Evolutionary conservation across 352 stramenopile genomes (phyloP), one percentile per base, ranked within the genome.

Genomic region (Phytophthora melonis): DNA sequence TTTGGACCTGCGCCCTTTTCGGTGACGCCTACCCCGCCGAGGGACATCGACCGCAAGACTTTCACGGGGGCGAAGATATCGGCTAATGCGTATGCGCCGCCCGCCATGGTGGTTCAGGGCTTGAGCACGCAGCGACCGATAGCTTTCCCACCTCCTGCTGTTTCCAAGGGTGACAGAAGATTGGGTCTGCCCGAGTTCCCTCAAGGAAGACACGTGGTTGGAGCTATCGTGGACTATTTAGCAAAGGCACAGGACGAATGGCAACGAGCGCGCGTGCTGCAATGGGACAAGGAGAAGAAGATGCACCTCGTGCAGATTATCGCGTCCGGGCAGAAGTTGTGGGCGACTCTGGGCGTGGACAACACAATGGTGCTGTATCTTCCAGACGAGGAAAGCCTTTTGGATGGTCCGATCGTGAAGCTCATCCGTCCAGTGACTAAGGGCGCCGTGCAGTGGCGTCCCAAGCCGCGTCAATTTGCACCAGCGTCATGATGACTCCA

Each of bases 301-400:
- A 75, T 93, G 74, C 89, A 96, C 53, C 79, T 92, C 11, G 74
- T 96, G 59, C 82, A 93, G 54, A 56, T 94, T 19, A 67, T 95
- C 14, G 55, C 64, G 10, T 86, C 84, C 13, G 73, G 66, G 10
- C 85, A 93, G 59, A 89, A 91, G 63, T 53, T 93, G 14, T 94
- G 80, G 81, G 63, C 84, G 4, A 75, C 81, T 53, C 77, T 96
- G 18, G 70, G 74, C 59, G 75, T 74, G 14, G 69, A 70, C 66
- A 94, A 94, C 68, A 89, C 87, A 43, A 66, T 93, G 58, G 73
- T 96, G 39, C 70, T 96, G 52, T 89, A 92, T 68, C 56, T 96
- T 3, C 70, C 70, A 1, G 75, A 78, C 47, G 87, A 94, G 63
- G 79, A 89, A 41, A 88, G 80, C 45, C 45, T 81, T 30, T 58